A percentile compares a stretch with the other conserved stretches of the same genome.
Conservation (phyloP, 208 protist species). For the Herpetomonas samuelpessoai region DNA sequence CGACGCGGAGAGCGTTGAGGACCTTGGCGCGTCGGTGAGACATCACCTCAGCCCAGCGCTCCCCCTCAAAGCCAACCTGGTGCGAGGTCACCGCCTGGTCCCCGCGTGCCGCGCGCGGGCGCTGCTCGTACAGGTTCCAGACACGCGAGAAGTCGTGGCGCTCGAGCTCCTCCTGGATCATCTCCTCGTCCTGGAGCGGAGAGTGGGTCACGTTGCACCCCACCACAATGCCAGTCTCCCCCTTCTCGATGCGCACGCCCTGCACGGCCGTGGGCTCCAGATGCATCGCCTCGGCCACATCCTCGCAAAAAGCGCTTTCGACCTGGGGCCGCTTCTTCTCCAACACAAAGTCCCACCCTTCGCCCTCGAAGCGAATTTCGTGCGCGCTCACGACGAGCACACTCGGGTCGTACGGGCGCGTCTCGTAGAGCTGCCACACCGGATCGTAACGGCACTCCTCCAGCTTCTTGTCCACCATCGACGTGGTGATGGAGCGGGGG, state of each 20-base stretch:
- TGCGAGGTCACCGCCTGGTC: slow-evolving; percentile 16
- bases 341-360: slow-evolving; percentile 49
- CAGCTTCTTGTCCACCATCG: slow-evolving; percentile 26
- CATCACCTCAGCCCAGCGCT: slow-evolving; percentile 31
- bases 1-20: slow-evolving; percentile 32
- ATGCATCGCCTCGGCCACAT: slow-evolving; percentile 31
- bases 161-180: slow-evolving; percentile 15
- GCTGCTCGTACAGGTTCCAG: slow-evolving; percentile 16
- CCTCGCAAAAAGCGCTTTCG: slow-evolving; percentile 23
- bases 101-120: slow-evolving; percentile 2
- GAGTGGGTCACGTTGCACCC: slow-evolving; percentile 33
- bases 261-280: slow-evolving; percentile 23
- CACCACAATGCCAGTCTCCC: slow-evolving; percentile 18
- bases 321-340: slow-evolving; percentile 25
- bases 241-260: slow-evolving; percentile 25
- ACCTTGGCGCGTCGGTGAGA: slow-evolving; percentile 14
- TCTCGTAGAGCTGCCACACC: slow-evolving; percentile 53
- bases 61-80: slow-evolving; percentile 47
- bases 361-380: slow-evolving; percentile 40
- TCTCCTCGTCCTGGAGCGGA: slow-evolving; percentile 15
- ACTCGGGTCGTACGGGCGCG: slow-evolving; percentile 22
- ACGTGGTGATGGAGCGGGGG: slow-evolving; percentile 11
- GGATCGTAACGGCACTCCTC: slow-evolving; percentile 26
- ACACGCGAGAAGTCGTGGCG: slow-evolving; percentile 9
- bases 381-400: slow-evolving; percentile 23